Evolutionary conservation across 129 eudicot species (phyloP).

Genomic region (Calendula officinalis): DNA sequence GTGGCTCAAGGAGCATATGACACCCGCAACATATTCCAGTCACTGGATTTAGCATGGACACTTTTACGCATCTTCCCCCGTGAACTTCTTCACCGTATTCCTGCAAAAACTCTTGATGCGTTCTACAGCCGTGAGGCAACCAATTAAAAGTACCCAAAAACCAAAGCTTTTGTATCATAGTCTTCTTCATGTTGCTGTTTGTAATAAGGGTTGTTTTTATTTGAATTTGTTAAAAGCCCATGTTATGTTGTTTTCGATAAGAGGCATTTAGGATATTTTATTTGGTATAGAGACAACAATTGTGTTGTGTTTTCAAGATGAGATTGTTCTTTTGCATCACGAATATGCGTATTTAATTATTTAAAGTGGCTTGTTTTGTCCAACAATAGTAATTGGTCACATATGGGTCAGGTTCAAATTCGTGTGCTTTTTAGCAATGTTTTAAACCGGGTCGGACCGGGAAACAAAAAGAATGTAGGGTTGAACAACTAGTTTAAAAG

Average conservation of each 20-base stretch:
- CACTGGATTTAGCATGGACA: conserved; percentile 97
- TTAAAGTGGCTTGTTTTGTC: too few relatives aligned
- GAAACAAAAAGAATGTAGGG: too few relatives aligned
- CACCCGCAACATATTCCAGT: conserved; percentile 95
- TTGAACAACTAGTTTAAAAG: too few relatives aligned
- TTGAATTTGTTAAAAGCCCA: conserved; percentile 25
- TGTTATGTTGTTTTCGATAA: conserved; percentile 16
- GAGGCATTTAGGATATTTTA: conserved; percentile 33
- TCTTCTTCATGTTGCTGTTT: neutral
- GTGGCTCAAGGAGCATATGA: conserved; percentile 98
- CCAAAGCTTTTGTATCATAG: conserved; percentile 20
- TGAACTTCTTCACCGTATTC: conserved; percentile 97
- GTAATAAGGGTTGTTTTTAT: conserved; percentile 24
- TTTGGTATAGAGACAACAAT: too few relatives aligned
- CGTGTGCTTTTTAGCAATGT: too few relatives aligned
- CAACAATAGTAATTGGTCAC: too few relatives aligned
- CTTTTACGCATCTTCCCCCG: conserved; percentile 94
- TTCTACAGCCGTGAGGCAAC: conserved; percentile 90
- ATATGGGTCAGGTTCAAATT: too few relatives aligned
- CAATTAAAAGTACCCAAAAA: conserved; percentile 17
- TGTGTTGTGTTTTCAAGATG: neutral
- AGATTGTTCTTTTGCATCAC: too few relatives aligned
- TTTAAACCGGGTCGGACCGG: too few relatives aligned
- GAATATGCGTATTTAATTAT: too few relatives aligned
- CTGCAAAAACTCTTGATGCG: conserved; percentile 93